phyloP scores from a whole-genome alignment of 768 basidiomycete genomes.

The Mycena vulgaris region DNA sequence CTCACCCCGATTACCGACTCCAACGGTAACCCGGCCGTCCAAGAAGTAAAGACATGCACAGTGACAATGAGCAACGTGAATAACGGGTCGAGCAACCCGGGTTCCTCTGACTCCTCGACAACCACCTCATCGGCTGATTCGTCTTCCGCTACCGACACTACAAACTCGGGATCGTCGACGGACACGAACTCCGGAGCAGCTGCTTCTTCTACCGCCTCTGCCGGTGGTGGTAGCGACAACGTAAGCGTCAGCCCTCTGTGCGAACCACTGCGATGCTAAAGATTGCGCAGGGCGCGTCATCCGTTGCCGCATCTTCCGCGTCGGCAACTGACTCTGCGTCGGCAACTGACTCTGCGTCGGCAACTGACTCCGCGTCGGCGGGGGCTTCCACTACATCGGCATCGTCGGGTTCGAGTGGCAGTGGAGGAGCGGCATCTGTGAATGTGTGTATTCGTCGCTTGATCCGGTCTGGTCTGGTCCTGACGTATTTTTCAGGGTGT shows the following conservation, averaged over 20 bases:
- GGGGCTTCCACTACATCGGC: constrained; percentile 37
- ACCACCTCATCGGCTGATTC: constrained; percentile 11
- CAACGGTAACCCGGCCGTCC: constrained; percentile 64
- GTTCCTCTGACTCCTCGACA: constrained; percentile 16
- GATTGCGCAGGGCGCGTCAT: constrained; percentile 28
- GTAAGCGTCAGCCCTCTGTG: constrained; percentile 3
- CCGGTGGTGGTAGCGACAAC: constrained; percentile 20
- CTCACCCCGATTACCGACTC: constrained; percentile 68
- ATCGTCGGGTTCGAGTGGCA: constrained; percentile 25
- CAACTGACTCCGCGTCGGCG: constrained; percentile 32
- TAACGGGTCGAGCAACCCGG: constrained; percentile 22
- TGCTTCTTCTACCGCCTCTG: constrained; percentile 36
- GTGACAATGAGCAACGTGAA: constrained; percentile 47
- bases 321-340: constrained; percentile 41
- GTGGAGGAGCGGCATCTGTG: constrained; percentile 39
- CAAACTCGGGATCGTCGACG: constrained; percentile 13
- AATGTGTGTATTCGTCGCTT: constrained; percentile 27
- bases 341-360: constrained; percentile 39
- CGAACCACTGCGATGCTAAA: constrained; percentile 31
- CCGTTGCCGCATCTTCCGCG: constrained; percentile 41
- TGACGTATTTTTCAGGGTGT: constrained; percentile 13
- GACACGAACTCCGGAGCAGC: constrained; percentile 4
- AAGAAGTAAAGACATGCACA: constrained; percentile 70
- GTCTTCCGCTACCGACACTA: constrained; percentile 27
- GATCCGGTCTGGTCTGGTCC: not conserved